Evolutionary conservation across 2,329 filamentous ascomycete species (phyloP), one percentile per base, ranked within the genome.

Genomic region (Colletotrichum tabaci): DNA sequence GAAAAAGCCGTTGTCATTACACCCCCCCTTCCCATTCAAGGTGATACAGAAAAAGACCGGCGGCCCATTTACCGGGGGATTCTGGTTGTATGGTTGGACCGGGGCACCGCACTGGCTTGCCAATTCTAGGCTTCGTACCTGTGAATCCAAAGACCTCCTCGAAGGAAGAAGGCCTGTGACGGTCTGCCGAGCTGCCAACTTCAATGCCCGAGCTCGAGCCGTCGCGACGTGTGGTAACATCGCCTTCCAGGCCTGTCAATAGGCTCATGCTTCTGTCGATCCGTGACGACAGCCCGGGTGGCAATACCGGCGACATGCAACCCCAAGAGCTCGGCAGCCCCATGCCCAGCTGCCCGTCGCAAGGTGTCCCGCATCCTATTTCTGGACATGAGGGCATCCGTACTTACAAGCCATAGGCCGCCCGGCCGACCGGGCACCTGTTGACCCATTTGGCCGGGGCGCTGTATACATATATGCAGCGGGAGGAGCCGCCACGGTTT

Each of bases 401-500:
- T 35, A 18, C 38, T 16, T 30, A 18, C 4, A 42, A 35, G 18
- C 8, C 35, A 55, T 67, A 26, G 30, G 58, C 42, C 30, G 23
- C 10, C 52, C 35, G 52, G 44, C 44, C 44, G 38, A 7, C 10
- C 30, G 30, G 30, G 30, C 9, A n/a, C 30, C 15, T 26, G 35
- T 38, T 52, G 35, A 57, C n/a, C 44, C 52, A 12, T 61, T 44
- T 40, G 40, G 47, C 55, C 62, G 47, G 55, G 62, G 21, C 23
- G 21, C 9, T 9, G 16, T 21, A 47, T 12, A 18, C 46, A 38
- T 8, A 12, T 46, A 47, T 50, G n/a, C 21, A 23, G 67, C 56
- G 67, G 67, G 63, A 71, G 42, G 67, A 16, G 47, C 67, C 67
- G 67, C 56, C 49, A 23, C 64, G 49, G 42, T 49, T 67, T 52